Percentiles rank a stretch among this genome's conserved stretches.
These are phyloP conservation scores for Spergularia marina DNA, from an alignment of 148 eudicot genomes.

Conservation along the genomic window DNA sequence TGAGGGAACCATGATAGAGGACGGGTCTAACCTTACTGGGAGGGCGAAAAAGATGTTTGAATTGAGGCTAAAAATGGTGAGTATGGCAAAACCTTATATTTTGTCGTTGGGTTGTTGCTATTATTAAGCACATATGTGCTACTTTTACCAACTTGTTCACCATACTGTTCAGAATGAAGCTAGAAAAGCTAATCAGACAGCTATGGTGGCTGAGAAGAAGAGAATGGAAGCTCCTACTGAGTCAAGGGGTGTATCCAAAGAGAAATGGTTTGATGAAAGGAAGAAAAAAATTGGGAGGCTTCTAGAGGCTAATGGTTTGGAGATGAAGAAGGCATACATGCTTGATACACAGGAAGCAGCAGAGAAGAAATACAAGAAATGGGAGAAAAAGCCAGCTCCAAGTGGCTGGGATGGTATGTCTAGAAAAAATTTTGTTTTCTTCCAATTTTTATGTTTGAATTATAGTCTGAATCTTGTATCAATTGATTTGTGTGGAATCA, in stretches of 20 bases:
- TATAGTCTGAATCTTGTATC: neutral
- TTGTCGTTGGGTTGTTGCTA: neutral
- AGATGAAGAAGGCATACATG: slow-evolving; percentile 91
- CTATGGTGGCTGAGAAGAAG: slow-evolving; percentile 81
- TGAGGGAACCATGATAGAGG: slow-evolving; percentile 37
- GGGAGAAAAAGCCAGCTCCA: slow-evolving; percentile 97
- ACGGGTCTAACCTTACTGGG: slow-evolving; percentile 63
- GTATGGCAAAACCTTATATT: neutral
- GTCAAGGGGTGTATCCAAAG: slow-evolving; percentile 89
- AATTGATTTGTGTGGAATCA: neutral
- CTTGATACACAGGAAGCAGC: slow-evolving; percentile 94
- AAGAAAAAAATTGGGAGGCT: slow-evolving; percentile 92
- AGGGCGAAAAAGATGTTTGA: slow-evolving; percentile 80
- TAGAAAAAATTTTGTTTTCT: neutral
- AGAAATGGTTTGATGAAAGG: slow-evolving; percentile 96
- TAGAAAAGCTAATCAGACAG: slow-evolving; percentile 79
- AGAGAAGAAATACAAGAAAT: slow-evolving; percentile 77
- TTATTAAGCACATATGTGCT: neutral
- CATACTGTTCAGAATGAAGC: slow-evolving; percentile 63
- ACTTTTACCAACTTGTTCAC: slow-evolving; percentile 1
- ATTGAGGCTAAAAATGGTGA: slow-evolving; percentile 81
- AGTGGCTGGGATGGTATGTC: slow-evolving; percentile 93
- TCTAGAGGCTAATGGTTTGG: slow-evolving; percentile 85
- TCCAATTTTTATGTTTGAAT: neutral
- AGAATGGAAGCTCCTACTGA: slow-evolving; percentile 72